Evolutionary conservation across 2,329 filamentous ascomycete genomes (phyloP).

Genomic region (Plectosphaerella plurivora): DNA sequence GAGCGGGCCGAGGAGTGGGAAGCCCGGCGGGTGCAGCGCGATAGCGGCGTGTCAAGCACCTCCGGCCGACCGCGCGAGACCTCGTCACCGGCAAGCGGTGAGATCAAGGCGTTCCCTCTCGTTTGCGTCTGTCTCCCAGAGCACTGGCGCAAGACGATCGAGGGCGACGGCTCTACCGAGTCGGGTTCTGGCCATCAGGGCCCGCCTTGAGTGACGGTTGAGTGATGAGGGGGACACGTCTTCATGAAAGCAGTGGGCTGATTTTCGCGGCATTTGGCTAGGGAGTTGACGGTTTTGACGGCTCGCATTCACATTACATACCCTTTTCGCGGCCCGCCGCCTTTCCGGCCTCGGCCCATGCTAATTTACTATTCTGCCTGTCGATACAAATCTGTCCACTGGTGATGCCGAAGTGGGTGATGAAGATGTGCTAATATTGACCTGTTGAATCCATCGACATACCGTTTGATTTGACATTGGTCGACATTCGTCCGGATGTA

Average conservation of each 20-base stretch:
- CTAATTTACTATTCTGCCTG: no score
- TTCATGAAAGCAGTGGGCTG: constrained; percentile 12
- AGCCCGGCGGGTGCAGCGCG: constrained; percentile 69
- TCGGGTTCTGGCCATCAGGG: constrained; percentile 43
- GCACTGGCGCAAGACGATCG: constrained; percentile 95
- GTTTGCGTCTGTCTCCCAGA: constrained; percentile 94
- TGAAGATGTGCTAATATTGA: no score
- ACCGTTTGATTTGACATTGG: no score
- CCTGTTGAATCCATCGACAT: no score
- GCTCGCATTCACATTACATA: constrained; percentile 4
- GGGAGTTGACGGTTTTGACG: constrained; percentile 27
- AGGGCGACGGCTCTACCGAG: constrained; percentile 74
- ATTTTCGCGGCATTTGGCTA: constrained; percentile 26
- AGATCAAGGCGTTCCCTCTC: constrained; percentile 96
- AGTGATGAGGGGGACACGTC: constrained; percentile 15
- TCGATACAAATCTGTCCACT: no score
- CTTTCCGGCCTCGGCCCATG: no score
- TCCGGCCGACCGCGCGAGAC: constrained; percentile 54
- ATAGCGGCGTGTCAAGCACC: constrained; percentile 88
- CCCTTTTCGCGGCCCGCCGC: no score
- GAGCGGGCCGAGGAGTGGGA: constrained; percentile 90
- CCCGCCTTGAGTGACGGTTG: constrained; percentile 14
- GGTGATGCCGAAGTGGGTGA: no score
- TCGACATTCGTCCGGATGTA: no score
- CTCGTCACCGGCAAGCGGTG: constrained; percentile 65